Percentiles rank a stretch among this genome's conserved stretches.
Evolutionary conservation across 805 yeast species (phyloP).

Genomic region (Lipomyces mesembrius): DNA sequence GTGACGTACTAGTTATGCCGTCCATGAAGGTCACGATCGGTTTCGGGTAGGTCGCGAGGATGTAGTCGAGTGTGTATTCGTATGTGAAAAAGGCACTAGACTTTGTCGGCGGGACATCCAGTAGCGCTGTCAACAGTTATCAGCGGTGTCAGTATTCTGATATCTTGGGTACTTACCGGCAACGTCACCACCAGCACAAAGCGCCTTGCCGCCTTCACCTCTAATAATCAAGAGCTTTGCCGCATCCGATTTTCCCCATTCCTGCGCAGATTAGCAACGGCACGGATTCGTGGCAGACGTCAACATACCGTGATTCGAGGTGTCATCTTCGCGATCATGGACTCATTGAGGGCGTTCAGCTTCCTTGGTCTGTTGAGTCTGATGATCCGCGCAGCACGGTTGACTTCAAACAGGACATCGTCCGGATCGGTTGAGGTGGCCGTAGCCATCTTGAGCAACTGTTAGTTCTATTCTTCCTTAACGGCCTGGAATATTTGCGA

Average conservation of each 20-base stretch:
- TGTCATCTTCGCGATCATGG: conserved; percentile 72
- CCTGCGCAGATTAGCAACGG: conserved; percentile 8
- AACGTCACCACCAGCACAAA: conserved; percentile 98
- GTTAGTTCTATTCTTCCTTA: background rate
- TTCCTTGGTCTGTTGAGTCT: conserved; percentile 79
- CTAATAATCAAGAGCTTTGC: conserved; percentile 70
- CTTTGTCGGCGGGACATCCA: conserved; percentile 53
- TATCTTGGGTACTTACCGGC: conserved; percentile 40
- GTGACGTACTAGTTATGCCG: conserved; percentile 66
- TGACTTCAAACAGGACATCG: conserved; percentile 67
- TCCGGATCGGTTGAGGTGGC: conserved; percentile 37
- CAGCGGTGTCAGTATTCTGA: background rate
- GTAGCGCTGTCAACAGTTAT: conserved; percentile 49
- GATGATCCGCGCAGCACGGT: conserved; percentile 70
- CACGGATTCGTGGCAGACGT: background rate
- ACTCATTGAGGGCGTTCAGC: conserved; percentile 78
- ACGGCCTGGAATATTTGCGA: background rate
- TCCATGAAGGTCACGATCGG: conserved; percentile 86
- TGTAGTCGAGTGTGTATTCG: conserved; percentile 82
- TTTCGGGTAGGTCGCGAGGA: conserved; percentile 79
- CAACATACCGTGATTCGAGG: conserved; percentile 57
- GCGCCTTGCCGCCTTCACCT: conserved; percentile 65
- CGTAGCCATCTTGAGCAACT: conserved; percentile 11
- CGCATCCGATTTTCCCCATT: conserved; percentile 56
- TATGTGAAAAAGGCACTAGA: conserved; percentile 66